A percentile compares a stretch with the other conserved stretches of the same genome.
phyloP scores from a whole-genome alignment of 306 rosid species.

The Lotus japonicus region DNA sequence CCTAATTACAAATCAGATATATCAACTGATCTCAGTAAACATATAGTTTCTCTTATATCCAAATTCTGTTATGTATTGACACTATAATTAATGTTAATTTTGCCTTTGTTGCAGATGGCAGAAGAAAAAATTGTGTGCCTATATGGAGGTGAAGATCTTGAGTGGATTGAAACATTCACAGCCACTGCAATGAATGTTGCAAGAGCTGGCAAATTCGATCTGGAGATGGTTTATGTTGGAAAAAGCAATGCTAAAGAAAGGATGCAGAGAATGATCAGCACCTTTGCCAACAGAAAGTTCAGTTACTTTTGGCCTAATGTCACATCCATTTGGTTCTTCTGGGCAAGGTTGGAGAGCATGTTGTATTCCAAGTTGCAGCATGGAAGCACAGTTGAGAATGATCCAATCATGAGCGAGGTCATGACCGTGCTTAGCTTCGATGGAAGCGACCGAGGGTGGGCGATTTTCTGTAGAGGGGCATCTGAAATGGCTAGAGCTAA shows the following conservation, averaged over 20 bases:
- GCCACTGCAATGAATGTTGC: conserved; percentile 35
- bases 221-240: conserved; percentile 67
- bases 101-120: conserved; percentile 36
- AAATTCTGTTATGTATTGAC: no score
- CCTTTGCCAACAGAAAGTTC: conserved; percentile 27
- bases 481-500: conserved; percentile 57
- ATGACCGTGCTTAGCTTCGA: conserved; percentile 75
- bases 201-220: conserved; percentile 20
- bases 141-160: conserved; percentile 69
- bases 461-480: conserved; percentile 44
- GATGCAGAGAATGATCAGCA: conserved; percentile 32
- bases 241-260: conserved; percentile 63
- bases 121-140: conserved; percentile 48
- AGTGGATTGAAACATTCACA: conserved; percentile 74
- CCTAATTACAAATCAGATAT: no score
- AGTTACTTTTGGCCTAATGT: conserved; percentile 48
- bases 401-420: conserved; percentile 55
- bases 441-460: conserved; percentile 81
- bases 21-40: no score
- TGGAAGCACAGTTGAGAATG: conserved; percentile 45
- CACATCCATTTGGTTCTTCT: conserved; percentile 71
- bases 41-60: no score
- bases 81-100: background rate
- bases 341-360: conserved; percentile 86
- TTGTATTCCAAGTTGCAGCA: conserved; percentile 55